Conservation (phyloP, 129 eudicot genomes). For the Pittosporum tobira region DNA sequence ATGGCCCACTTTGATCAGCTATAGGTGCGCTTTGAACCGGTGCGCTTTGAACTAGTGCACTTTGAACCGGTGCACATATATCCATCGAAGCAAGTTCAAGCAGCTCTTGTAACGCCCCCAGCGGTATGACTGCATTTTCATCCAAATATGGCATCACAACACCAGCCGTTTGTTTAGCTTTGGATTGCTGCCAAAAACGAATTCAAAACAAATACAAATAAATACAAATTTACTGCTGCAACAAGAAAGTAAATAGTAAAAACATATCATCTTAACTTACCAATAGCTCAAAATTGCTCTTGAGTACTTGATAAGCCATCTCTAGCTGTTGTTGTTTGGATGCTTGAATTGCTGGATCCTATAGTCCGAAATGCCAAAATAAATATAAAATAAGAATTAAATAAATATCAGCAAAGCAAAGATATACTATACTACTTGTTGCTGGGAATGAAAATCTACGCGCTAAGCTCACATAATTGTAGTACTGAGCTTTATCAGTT, state of each 20-base stretch:
- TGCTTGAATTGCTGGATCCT: slow-evolving; percentile 38
- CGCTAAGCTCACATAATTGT: not conserved
- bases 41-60: too few relatives aligned
- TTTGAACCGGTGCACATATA: slow-evolving; percentile 27
- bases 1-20: not conserved
- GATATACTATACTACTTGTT: too few relatives aligned
- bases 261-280: slow-evolving; percentile 30
- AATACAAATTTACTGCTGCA: not conserved
- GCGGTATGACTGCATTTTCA: slow-evolving; percentile 30
- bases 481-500: not conserved
- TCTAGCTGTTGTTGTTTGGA: slow-evolving; percentile 41
- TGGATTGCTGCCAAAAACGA: slow-evolving; percentile 54
- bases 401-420: not conserved
- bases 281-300: slow-evolving; percentile 37
- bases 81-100: slow-evolving; percentile 40
- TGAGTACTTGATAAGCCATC: slow-evolving; percentile 53
- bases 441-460: not conserved
- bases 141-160: slow-evolving; percentile 43
- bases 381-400: not conserved
- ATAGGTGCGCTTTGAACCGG: too few relatives aligned
- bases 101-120: slow-evolving; percentile 54
- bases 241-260: not conserved
- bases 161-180: slow-evolving; percentile 35
- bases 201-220: not conserved
- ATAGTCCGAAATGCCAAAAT: slow-evolving; percentile 12